Conservation (phyloP, 2,329 filamentous ascomycete species). For the Huntiella omanensis region DNA sequence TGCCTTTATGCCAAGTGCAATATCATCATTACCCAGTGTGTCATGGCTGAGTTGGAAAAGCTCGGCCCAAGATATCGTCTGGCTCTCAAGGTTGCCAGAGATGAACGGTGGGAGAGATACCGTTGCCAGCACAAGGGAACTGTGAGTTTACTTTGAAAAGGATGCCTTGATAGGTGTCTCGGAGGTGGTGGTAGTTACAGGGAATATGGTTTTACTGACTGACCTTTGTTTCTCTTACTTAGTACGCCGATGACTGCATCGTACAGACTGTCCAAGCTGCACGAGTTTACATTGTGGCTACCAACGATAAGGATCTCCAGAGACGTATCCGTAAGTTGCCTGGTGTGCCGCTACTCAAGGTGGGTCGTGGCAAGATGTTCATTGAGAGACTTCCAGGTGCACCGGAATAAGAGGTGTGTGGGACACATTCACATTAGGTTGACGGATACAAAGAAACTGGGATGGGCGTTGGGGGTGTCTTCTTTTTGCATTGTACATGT, state of each 20-base stretch:
- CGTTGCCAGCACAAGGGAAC: slow-evolving; percentile 79
- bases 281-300: slow-evolving; percentile 62
- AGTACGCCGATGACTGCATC: slow-evolving; percentile 68
- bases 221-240: neutral
- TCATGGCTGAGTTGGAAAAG: slow-evolving; percentile 75
- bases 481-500: no score
- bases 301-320: slow-evolving; percentile 63
- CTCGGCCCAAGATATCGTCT: slow-evolving; percentile 76
- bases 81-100: slow-evolving; percentile 66
- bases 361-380: slow-evolving; percentile 77
- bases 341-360: slow-evolving; percentile 56
- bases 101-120: slow-evolving; percentile 72
- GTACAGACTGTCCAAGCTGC: slow-evolving; percentile 56
- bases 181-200: neutral
- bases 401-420: slow-evolving; percentile 32
- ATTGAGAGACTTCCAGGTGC: slow-evolving; percentile 83
- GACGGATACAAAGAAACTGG: no score
- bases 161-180: neutral
- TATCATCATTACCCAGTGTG: slow-evolving; percentile 63
- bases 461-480: no score
- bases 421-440: neutral
- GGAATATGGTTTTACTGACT: neutral
- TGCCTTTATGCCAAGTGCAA: slow-evolving; percentile 81
- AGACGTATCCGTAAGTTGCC: slow-evolving; percentile 56
- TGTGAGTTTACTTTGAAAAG: slow-evolving; percentile 3